Conservation (phyloP, 2,329 filamentous ascomycete genomes). For the Acarospora socialis region DNA sequence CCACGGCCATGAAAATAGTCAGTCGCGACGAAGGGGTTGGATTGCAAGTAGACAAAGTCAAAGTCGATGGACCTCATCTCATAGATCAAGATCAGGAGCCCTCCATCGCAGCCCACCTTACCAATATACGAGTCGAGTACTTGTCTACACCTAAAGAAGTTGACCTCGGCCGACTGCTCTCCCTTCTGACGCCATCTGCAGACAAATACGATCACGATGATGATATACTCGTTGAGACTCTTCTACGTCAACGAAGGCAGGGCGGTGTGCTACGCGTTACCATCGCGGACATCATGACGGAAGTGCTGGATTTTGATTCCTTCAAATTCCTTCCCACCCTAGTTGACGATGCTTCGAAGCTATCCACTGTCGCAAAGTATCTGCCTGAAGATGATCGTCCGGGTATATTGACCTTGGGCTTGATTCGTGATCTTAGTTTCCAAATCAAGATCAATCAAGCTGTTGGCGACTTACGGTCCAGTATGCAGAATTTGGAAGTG, state of each 20-base stretch:
- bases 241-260: conserved; percentile 73
- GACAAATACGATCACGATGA: conserved; percentile 80
- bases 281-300: conserved; percentile 48
- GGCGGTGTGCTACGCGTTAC: conserved; percentile 65
- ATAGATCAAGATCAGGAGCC: conserved; percentile 40
- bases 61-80: conserved; percentile 55
- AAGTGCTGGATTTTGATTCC: conserved; percentile 48
- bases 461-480: conserved; percentile 49
- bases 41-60: conserved; percentile 60
- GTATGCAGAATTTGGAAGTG: conserved; percentile 50
- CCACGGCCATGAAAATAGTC: conserved; percentile 69
- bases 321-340: conserved; percentile 56
- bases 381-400: conserved; percentile 90
- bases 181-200: conserved; percentile 80
- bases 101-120: conserved; percentile 48
- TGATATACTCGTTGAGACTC: conserved; percentile 86
- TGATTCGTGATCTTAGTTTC: conserved; percentile 49
- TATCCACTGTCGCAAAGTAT: conserved; percentile 85
- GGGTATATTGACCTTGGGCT: conserved; percentile 61
- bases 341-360: conserved; percentile 61
- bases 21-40: conserved; percentile 59
- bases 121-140: conserved; percentile 58
- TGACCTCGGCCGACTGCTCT: conserved; percentile 69
- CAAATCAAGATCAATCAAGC: conserved; percentile 50
- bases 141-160: conserved; percentile 56